Base-by-base conservation (phyloP, 192 early-diverging fungal species). In the Spizellomyces sp. region DNA sequence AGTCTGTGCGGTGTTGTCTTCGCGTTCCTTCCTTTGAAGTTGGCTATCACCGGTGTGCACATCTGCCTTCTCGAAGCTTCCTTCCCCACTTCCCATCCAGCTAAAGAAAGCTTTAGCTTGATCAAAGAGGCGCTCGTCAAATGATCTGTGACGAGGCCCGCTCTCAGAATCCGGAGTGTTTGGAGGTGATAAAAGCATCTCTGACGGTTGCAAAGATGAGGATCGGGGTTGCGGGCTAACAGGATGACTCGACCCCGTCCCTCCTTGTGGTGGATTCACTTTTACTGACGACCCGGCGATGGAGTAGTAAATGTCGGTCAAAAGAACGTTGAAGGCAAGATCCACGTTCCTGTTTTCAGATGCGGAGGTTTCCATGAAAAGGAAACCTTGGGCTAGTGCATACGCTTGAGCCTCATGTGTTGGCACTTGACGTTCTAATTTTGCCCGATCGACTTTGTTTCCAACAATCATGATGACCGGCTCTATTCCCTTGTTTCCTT, bases 401-500 rank as follows among this genome's bases (percentile, higher is more conserved):
- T 79, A 79, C 44, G 77, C 68, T 50, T 73, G 66, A 6, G 67
- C 77, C n/a, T 79, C 75, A 5, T 41, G 46, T 5, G 76, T 70
- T 3, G 58, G 47, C 17, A 79, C 77, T 46, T 79, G 58, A 2
- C 77, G 48, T 8, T 47, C 6, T 9, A 36, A 7, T 43, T 77
- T 58, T 36, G 22, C 55, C 12, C 27, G 27, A 52, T 75, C 73
- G 27, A 61, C 91, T 89, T 99, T 98, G 85, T 96, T 99, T 56
- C 96, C 96, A 14, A 99, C 96, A 62, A 99, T 86, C 94, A 98
- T 98, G 60, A 98, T 97, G 43, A 95, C 93, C 8, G 69, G 69
- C 43, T 70, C 59, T 10, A 59, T 15, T 8, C 17, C 48, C 87
- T 98, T 99, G 84, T 98, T 98, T 80, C 85, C 89, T n/a, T 70